Evolutionary conservation across 1,284 basidiomycete genomes (phyloP), one percentile per base, ranked within the genome.

Genomic region (Microbotryum intermedium): DNA sequence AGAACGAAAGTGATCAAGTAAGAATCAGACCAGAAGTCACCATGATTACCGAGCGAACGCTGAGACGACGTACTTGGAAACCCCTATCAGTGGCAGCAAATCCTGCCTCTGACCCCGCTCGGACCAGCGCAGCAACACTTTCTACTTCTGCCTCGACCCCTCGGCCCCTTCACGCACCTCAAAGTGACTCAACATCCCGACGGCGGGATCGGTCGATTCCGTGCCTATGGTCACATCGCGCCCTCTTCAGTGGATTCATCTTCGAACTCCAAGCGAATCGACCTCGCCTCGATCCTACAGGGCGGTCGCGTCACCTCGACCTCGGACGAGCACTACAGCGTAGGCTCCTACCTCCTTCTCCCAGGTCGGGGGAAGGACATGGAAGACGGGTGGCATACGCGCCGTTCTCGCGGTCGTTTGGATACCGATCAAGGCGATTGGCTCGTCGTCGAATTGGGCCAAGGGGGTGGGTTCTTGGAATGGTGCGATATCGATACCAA

Each of bases 311-410:
- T 90, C 25, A 83, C 89, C 28, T 70, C 73, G 11, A 78, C 77
- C 59, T 78, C 77, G 34, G 91, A 98, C 76, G 89, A 97, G 72
- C 94, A 98, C 77, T 98, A 90, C 72, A 93, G 93, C 25, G 82
- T 87, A 5, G 93, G 93, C 1, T 81, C 85, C 8, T 97, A 98
- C 75, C 77, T 98, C 62, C 84, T 97, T 57, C 78, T 97, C 43
- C 92, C 92, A 2, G 94, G 94, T 34, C 78, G 94, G 74, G 87
- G 87, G 73, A 72, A 72, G 72, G 73, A 61, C 39, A 98, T 98
- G 92, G 86, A 91, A n/a, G 93, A 97, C 73, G 94, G 95, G 8
- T 98, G 94, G 95, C 95, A 98, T 76, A 97, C 94, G 2, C 89
- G 88, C 73, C 83, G 95, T 58, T 92, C 87, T 69, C 81, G 94